Conservation (phyloP, 345 rosid species). For the Conringia planisiliqua region DNA sequence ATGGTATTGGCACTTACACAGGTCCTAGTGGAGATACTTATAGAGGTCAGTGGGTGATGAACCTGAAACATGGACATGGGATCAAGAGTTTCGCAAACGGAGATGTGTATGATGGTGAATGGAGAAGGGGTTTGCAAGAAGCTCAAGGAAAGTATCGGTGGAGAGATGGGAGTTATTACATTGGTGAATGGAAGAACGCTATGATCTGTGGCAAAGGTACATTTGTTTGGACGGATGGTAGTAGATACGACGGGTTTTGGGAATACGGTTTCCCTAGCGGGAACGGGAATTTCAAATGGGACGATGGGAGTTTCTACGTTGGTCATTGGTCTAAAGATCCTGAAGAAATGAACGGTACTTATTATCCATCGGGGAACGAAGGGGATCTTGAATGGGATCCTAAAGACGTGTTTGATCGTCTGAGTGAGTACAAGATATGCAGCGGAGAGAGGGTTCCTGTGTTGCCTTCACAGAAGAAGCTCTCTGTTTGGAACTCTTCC, state of each 20-base stretch:
- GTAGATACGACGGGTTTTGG: constrained; percentile 71
- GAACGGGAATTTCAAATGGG: constrained; percentile 66
- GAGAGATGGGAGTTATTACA: constrained; percentile 54
- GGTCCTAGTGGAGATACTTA: constrained; percentile 61
- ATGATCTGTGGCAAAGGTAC: constrained; percentile 59
- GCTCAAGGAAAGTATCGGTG: constrained; percentile 76
- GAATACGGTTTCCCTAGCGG: constrained; percentile 78
- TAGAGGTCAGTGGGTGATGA: constrained; percentile 85
- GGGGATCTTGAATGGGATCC: constrained; percentile 62
- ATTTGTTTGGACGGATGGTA: constrained; percentile 66
- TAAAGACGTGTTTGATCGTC: constrained; percentile 42
- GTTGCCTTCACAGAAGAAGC: constrained; percentile 81
- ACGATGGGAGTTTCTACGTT: constrained; percentile 71
- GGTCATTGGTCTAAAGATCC: constrained; percentile 85
- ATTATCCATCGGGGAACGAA: constrained; percentile 51
- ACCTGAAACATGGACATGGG: constrained; percentile 84
- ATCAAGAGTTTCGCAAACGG: constrained; percentile 55
- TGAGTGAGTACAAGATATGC: constrained; percentile 41
- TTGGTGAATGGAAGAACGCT: constrained; percentile 80
- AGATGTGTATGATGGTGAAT: constrained; percentile 84
- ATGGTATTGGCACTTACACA: constrained; percentile 69
- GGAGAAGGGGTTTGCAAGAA: constrained; percentile 79
- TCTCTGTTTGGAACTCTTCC: constrained; percentile 70
- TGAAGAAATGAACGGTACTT: constrained; percentile 64
- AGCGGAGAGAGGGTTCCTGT: constrained; percentile 64